Evolutionary conservation across 345 rosid genomes (phyloP), one percentile per base, ranked within the genome.

Genomic region (Syzygium grande): DNA sequence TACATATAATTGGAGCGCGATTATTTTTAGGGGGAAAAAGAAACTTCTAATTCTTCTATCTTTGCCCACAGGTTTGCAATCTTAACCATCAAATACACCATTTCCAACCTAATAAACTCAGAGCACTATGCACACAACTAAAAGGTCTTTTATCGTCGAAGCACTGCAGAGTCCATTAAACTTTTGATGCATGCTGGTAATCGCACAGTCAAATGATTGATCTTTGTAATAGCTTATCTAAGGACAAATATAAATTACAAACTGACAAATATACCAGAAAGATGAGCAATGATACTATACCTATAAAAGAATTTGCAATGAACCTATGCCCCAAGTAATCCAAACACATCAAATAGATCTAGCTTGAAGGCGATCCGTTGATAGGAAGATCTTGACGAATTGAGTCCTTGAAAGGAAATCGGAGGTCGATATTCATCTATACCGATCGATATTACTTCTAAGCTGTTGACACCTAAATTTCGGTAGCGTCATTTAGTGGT

Each of bases 351-450:
- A 95, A 38, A 38, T 38, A 95, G 95, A 86, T 90, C 63, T 0
- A 95, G 90, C 92, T 94, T 93, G 79, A 93, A 95, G 27, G 94
- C 90, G 55, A 95, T 88, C 41, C 93, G 92, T 87, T 95, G 95
- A 85, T 92, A 96, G 1, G 98, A 95, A 85, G 98, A 98, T 54
- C 98, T 92, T 2, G 99, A 95, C 51, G 96, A 93, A 91, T 98
- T 95, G 8, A 96, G 90, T 7, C 98, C 94, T 86, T 95, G 96
- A 51, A 96, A 92, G 84, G 89, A 93, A 55, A 95, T 90, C 97
- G n/a, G 87, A 87, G 29, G 88, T 34, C 10, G 16, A 53, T 53
- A 53, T 17, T 53, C 56, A 53, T 16, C 53, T 52, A 52, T 12
- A 52, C 53, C 53, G 22, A 53, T 53, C 8, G 8, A 53, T 53